Evolutionary conservation across 768 basidiomycete species (phyloP), one percentile per base, ranked within the genome.

Genomic region (Naganishia friedmannii): DNA sequence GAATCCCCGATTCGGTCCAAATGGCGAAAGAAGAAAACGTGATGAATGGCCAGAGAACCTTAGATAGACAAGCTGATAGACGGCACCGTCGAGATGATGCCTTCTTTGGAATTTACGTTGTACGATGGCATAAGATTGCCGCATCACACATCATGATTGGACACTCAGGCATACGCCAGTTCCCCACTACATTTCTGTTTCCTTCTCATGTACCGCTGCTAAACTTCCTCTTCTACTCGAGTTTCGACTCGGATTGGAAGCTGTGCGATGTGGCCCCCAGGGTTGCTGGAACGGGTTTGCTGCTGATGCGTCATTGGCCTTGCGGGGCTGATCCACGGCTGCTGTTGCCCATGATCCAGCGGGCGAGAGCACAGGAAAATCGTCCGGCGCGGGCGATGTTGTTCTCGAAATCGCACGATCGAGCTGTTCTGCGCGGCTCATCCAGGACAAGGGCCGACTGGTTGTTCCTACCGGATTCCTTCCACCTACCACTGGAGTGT

Each of bases 1-100:
- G 37, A 80, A 82, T 71, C 79, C 78, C 9, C 69, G 74, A 29
- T 79, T 80, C 57, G 81, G 79, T 13, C 76, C 77, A 21, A 73
- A 79, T 71, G 81, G 81, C 8, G 73, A 77, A 69, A 79, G 81
- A 76, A 68, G 78, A 42, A 76, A 67, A 67, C 74, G 75, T 54
- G 55, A 72, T 48, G 78, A 81, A 42, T 81, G 81, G 81, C 78
- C 79, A 10, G 42, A 63, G 26, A 39, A 63, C 46, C 60, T 63
- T 1, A 42, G 60, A 26, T 63, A 63, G 13, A n/a, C 48, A 51
- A 51, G 19, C 23, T 51, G n/a, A 4, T 12, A 51, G 21, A 26
- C 3, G 23, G 15, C 23, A 51, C 6, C 2, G 42, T 37, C 42
- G 7, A 42, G 42, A 10, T 42, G 3, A 51, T 26, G 23, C 7